phyloP scores from a whole-genome alignment of 306 rosid species.

The Cercis canadensis region DNA sequence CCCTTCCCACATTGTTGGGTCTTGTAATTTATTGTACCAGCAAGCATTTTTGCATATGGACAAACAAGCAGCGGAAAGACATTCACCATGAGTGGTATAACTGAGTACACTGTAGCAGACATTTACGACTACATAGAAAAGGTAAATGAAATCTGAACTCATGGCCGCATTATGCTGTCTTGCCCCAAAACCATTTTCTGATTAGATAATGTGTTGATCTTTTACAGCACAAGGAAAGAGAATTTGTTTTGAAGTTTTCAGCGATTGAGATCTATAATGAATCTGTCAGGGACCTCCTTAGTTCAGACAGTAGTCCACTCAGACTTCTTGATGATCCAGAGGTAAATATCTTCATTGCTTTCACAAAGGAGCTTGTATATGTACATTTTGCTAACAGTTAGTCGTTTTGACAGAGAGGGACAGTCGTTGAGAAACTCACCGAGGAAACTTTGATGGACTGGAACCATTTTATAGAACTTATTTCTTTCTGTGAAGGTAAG shows the following conservation, averaged over 20 bases:
- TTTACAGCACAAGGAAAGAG: conserved; percentile 83
- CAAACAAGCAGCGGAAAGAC: conserved; percentile 99
- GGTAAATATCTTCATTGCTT: conserved; percentile 56
- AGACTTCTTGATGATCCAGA: conserved; percentile 99
- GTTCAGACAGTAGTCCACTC: conserved; percentile 79
- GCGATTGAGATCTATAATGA: conserved; percentile 98
- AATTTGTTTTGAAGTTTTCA: conserved; percentile 79
- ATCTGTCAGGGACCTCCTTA: conserved; percentile 95
- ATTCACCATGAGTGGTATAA: conserved; percentile 91
- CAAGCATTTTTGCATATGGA: conserved; percentile 97
- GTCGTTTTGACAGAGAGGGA: conserved; percentile 78
- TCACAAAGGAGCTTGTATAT: conserved; percentile 25
- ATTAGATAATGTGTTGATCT: conserved; percentile 27
- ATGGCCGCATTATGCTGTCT: conserved; percentile 18
- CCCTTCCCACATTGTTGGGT: too few relatives aligned
- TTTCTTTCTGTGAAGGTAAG: conserved; percentile 87
- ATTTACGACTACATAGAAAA: conserved; percentile 70
- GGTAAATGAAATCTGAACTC: conserved; percentile 49
- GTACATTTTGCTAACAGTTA: conserved; percentile 39
- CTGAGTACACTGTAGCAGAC: conserved; percentile 79
- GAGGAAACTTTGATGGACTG: conserved; percentile 88
- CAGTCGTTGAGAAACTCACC: conserved; percentile 84
- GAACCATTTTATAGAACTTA: conserved; percentile 83
- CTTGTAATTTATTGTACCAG: conserved; percentile 54
- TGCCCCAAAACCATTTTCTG: conserved; percentile 37